A percentile compares a stretch with the other conserved stretches of the same genome.
phyloP scores from a whole-genome alignment of 2,329 filamentous ascomycete genomes.

The Exserohilum rostratum region DNA sequence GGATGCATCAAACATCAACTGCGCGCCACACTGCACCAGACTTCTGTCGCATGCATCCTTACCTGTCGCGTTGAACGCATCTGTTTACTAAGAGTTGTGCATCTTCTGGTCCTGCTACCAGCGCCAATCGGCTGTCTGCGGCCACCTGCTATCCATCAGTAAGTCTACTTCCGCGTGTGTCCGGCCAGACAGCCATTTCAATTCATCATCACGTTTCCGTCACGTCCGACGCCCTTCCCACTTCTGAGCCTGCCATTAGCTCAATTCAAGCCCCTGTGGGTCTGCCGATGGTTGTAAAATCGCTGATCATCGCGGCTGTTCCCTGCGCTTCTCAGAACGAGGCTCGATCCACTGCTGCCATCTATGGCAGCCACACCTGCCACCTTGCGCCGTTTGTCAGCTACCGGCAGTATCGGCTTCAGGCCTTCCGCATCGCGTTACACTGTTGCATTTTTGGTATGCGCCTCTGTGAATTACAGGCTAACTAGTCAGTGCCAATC shows the following conservation, averaged over 20 bases:
- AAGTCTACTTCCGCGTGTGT: conserved; percentile 24
- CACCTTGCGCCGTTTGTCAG: conserved; percentile 5
- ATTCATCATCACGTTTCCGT: conserved; percentile 34
- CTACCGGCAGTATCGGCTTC: conserved; percentile 34
- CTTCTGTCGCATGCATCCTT: neutral
- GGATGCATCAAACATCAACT: conserved; percentile 15
- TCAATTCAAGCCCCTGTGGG: conserved; percentile 5
- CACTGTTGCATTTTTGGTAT: conserved; percentile 11
- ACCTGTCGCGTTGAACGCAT: conserved; percentile 2
- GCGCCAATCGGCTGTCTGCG: conserved; percentile 4
- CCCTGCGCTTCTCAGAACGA: conserved; percentile 17
- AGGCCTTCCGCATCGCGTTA: conserved; percentile 5
- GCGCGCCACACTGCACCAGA: conserved; percentile 11
- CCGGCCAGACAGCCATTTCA: conserved; percentile 24
- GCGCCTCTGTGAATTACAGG: conserved; percentile 18
- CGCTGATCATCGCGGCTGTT: conserved; percentile 13
- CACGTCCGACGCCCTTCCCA: conserved; percentile 26
- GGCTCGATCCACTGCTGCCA: conserved; percentile 12
- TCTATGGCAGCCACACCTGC: neutral
- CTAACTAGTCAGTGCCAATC: conserved; percentile 46
- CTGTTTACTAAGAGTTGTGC: neutral
- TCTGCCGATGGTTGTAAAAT: neutral
- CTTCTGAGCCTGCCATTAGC: conserved; percentile 20
- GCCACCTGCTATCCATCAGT: conserved; percentile 20
- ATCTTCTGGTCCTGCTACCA: neutral